These are phyloP conservation scores for Hypocrella siamensis DNA, from an alignment of 2,329 filamentous ascomycete genomes.

Conservation along the genomic window DNA sequence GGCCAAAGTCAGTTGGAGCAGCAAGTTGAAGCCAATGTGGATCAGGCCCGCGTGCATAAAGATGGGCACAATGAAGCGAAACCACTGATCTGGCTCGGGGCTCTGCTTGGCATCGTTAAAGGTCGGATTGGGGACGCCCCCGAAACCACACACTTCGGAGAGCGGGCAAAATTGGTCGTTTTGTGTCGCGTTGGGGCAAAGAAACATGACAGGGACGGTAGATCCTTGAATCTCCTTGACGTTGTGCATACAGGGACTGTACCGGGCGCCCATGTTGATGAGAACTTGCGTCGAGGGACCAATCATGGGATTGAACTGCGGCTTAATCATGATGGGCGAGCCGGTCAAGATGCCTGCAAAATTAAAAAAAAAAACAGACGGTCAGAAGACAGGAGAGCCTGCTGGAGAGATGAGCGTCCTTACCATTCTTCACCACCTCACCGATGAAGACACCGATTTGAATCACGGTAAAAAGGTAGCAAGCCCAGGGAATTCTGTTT, in stretches of 20 bases:
- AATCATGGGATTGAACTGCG: constrained; percentile 92
- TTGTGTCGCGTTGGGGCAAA: constrained; percentile 67
- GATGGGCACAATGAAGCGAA: constrained; percentile 85
- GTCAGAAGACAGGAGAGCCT: not conserved
- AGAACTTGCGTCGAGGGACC: constrained; percentile 79
- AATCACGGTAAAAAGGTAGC: constrained; percentile 60
- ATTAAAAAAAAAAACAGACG: constrained; percentile 1
- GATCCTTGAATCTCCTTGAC: constrained; percentile 46
- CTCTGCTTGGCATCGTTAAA: constrained; percentile 34
- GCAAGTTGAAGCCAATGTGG: constrained; percentile 90
- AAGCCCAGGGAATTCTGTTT: constrained; percentile 59
- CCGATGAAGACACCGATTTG: constrained; percentile 80
- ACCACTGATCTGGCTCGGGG: constrained; percentile 83
- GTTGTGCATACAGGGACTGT: constrained; percentile 88
- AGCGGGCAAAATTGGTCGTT: constrained; percentile 50
- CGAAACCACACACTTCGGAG: constrained; percentile 70
- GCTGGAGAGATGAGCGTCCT: constrained; percentile 10
- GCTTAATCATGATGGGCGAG: constrained; percentile 62
- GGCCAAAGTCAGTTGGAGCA: constrained; percentile 78
- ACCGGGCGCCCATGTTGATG: constrained; percentile 94
- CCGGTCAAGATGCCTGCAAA: constrained; percentile 68
- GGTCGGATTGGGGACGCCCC: constrained; percentile 51
- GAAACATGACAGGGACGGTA: constrained; percentile 39
- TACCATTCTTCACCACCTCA: constrained; percentile 75
- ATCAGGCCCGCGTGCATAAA: constrained; percentile 90